phyloP scores from a whole-genome alignment of 345 rosid species.

The Physaria fendleri region DNA sequence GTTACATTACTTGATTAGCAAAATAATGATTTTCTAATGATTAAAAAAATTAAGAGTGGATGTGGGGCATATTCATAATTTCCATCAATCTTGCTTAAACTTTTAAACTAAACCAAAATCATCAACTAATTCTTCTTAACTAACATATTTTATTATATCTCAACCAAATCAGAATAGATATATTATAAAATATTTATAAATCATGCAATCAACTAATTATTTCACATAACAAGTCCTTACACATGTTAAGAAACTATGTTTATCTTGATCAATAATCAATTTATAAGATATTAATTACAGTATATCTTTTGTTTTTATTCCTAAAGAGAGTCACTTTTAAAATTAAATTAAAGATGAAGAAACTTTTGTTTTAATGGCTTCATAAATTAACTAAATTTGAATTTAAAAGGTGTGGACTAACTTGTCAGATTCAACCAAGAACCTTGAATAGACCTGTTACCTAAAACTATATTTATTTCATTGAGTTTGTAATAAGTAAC shows the following conservation, averaged over 20 bases:
- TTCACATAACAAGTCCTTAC: neutral
- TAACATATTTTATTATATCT: conserved; percentile 1
- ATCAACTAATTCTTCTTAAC: conserved; percentile 9
- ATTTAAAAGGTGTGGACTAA: conserved; percentile 22
- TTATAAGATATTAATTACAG: neutral
- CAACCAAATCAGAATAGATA: neutral
- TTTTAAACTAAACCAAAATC: conserved; percentile 23
- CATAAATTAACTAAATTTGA: conserved; percentile 16
- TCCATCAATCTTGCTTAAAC: conserved; percentile 25
- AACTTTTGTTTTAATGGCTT: conserved; percentile 2
- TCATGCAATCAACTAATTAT: neutral
- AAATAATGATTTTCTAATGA: neutral
- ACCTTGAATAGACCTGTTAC: conserved; percentile 25
- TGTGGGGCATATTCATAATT: conserved; percentile 11
- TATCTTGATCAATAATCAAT: neutral
- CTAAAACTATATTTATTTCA: conserved; percentile 5
- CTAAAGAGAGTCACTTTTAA: conserved; percentile 9
- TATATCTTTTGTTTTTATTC: neutral
- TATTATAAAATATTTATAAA: neutral
- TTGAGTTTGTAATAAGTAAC: neutral
- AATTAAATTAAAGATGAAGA: neutral
- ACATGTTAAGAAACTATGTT: neutral
- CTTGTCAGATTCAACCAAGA: conserved; percentile 4
- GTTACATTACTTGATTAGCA: conserved; percentile 4
- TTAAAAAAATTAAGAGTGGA: neutral